These are phyloP conservation scores for Rugonectria rugulosa DNA, from an alignment of 2,329 filamentous ascomycete species.

Conservation along the genomic window DNA sequence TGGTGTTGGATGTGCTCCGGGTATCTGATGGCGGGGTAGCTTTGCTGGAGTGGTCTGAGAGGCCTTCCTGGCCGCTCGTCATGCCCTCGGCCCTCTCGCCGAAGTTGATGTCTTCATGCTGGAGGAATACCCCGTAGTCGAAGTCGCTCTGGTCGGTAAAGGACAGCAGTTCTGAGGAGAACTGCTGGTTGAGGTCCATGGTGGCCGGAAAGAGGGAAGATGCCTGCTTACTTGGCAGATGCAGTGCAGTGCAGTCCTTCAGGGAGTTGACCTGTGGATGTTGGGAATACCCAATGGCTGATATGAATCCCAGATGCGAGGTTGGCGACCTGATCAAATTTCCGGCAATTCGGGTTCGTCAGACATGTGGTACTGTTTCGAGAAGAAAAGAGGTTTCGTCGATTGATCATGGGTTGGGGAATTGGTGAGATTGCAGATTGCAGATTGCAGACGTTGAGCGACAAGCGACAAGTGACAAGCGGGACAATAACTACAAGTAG, in stretches of 20 bases:
- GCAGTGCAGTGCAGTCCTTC: background rate
- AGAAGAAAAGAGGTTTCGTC: no score
- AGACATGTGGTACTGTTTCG: no score
- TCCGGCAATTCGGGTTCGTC: no score
- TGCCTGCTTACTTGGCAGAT: background rate
- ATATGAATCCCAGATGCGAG: no score
- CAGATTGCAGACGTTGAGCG: constrained; percentile 15
- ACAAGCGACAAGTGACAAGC: no score
- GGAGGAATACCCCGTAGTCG: constrained; percentile 50
- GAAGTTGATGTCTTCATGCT: constrained; percentile 37
- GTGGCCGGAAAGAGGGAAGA: background rate
- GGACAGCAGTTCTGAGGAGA: constrained; percentile 39
- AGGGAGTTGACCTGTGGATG: background rate
- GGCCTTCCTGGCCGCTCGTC: constrained; percentile 10
- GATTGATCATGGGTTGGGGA: no score
- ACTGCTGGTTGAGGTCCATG: constrained; percentile 43
- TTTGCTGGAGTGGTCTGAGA: constrained; percentile 43
- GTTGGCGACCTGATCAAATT: no score
- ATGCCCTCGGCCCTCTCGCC: constrained; percentile 27
- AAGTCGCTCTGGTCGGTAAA: constrained; percentile 45
- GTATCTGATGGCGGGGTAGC: constrained; percentile 42
- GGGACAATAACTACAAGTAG: no score
- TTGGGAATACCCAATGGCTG: no score
- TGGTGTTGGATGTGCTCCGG: constrained; percentile 32
- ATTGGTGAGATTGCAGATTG: constrained; percentile 21